These are phyloP conservation scores for Pseudopithomyces maydicus DNA, from an alignment of 2,329 filamentous ascomycete species.

Conservation along the genomic window DNA sequence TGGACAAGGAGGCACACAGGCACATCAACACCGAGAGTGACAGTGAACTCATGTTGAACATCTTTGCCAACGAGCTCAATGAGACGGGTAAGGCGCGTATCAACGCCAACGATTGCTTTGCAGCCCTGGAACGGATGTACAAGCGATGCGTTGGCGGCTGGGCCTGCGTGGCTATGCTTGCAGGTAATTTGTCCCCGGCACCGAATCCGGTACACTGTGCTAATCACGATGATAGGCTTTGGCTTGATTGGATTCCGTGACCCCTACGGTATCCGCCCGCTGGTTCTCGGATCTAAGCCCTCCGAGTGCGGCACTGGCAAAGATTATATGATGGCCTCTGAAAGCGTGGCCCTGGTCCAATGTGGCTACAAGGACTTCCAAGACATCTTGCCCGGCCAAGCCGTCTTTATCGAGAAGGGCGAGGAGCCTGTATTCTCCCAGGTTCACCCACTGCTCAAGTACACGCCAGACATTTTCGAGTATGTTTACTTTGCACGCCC, in stretches of 20 bases:
- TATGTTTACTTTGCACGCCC: slow-evolving; percentile 87
- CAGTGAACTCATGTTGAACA: slow-evolving; percentile 85
- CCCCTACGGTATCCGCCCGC: slow-evolving; percentile 79
- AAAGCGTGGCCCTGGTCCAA: slow-evolving; percentile 82
- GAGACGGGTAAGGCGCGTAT: slow-evolving; percentile 81
- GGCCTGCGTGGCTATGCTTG: slow-evolving; percentile 82
- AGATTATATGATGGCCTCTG: slow-evolving; percentile 91
- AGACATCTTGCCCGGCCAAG: slow-evolving; percentile 82
- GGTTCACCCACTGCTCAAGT: slow-evolving; percentile 69
- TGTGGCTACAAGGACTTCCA: slow-evolving; percentile 77
- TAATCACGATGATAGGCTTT: slow-evolving; percentile 57
- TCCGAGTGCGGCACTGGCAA: slow-evolving; percentile 68
- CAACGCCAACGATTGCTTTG: slow-evolving; percentile 78
- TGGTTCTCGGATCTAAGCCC: slow-evolving; percentile 76
- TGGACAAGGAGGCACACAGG: slow-evolving; percentile 79
- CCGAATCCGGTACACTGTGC: neutral
- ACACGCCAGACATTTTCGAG: slow-evolving; percentile 86
- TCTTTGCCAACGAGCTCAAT: slow-evolving; percentile 82
- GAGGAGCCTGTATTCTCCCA: slow-evolving; percentile 75
- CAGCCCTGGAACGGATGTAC: slow-evolving; percentile 73
- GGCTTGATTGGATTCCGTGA: slow-evolving; percentile 82
- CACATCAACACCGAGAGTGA: slow-evolving; percentile 92
- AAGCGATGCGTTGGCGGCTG: slow-evolving; percentile 74
- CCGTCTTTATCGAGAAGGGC: slow-evolving; percentile 84
- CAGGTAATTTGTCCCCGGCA: slow-evolving; percentile 53